Evolutionary conservation across 208 protist genomes (phyloP).

Genomic region (Leishmania aethiopica): DNA sequence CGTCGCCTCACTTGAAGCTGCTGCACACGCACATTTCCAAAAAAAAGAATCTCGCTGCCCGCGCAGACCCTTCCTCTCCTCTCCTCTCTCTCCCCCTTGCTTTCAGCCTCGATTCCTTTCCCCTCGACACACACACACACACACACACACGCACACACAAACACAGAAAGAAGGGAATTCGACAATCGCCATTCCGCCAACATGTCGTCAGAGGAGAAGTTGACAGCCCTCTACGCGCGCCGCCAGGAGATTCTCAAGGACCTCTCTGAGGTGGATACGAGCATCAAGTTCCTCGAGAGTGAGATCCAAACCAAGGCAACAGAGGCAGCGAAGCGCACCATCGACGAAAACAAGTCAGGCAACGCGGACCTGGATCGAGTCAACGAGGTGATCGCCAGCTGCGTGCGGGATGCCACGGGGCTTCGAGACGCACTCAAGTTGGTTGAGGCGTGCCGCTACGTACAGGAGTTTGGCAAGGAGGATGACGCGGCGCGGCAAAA

Average conservation of each 20-base stretch:
- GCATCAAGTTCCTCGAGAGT: conserved; percentile 63
- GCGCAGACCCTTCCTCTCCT: no score
- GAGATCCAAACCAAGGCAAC: conserved; percentile 53
- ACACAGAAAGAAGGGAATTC: background rate
- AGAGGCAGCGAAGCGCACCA: conserved; percentile 27
- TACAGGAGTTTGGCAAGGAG: conserved; percentile 39
- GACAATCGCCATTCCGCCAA: background rate
- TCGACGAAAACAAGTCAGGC: conserved; percentile 37
- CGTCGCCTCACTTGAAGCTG: background rate
- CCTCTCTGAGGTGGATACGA: conserved; percentile 75
- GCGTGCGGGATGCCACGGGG: conserved; percentile 60
- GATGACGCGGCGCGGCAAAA: conserved; percentile 42
- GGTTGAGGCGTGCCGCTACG: conserved; percentile 62
- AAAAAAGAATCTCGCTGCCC: background rate
- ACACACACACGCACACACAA: no score
- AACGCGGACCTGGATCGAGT: conserved; percentile 58
- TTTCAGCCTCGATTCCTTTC: background rate
- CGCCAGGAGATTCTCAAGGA: conserved; percentile 81
- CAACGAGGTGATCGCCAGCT: conserved; percentile 52
- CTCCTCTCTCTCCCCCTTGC: background rate
- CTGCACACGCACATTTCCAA: background rate
- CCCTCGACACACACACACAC: background rate
- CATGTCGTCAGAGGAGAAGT: conserved; percentile 43
- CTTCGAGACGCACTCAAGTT: conserved; percentile 81
- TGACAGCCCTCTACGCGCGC: conserved; percentile 74